Evolutionary conservation across 768 basidiomycete genomes (phyloP).

Genomic region (Myochromella boudieri): DNA sequence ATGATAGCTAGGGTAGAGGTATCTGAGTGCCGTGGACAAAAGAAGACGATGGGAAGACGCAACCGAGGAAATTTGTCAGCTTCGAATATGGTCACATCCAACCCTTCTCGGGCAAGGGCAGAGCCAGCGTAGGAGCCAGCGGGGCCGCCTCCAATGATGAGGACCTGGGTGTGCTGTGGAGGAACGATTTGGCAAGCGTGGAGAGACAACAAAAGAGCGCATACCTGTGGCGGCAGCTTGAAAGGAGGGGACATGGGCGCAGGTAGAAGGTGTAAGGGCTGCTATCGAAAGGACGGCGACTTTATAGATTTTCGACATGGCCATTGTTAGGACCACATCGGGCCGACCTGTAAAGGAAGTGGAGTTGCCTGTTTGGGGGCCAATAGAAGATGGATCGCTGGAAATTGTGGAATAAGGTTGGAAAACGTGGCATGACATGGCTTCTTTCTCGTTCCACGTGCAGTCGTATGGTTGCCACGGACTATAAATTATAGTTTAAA

Average conservation of each 20-base stretch:
- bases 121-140: slow-evolving; percentile 58
- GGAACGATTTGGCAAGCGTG: neutral
- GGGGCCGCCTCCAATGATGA: slow-evolving; percentile 54
- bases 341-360: slow-evolving; percentile 12
- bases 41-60: slow-evolving; percentile 4
- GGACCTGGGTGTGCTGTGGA: slow-evolving; percentile 40
- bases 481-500: no score
- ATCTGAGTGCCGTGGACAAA: slow-evolving; percentile 1
- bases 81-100: slow-evolving; percentile 54
- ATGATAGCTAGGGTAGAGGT: slow-evolving; percentile 42
- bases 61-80: slow-evolving; percentile 54
- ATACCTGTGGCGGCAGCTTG: slow-evolving; percentile 17
- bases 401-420: neutral
- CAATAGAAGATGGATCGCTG: neutral
- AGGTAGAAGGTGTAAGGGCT: neutral
- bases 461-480: slow-evolving; percentile 10
- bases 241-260: slow-evolving; percentile 4
- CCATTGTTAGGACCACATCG: slow-evolving; percentile 1
- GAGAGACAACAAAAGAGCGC: neutral
- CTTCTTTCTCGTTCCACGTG: slow-evolving; percentile 11
- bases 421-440: slow-evolving; percentile 6
- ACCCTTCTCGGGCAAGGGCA: slow-evolving; percentile 54
- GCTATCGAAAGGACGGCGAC: slow-evolving; percentile 8
- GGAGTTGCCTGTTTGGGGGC: slow-evolving; percentile 5
- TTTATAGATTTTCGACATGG: slow-evolving; percentile 10